phyloP scores from a whole-genome alignment of 495 filamentous ascomycete species.

The Umbilicaria muhlenbergii region DNA sequence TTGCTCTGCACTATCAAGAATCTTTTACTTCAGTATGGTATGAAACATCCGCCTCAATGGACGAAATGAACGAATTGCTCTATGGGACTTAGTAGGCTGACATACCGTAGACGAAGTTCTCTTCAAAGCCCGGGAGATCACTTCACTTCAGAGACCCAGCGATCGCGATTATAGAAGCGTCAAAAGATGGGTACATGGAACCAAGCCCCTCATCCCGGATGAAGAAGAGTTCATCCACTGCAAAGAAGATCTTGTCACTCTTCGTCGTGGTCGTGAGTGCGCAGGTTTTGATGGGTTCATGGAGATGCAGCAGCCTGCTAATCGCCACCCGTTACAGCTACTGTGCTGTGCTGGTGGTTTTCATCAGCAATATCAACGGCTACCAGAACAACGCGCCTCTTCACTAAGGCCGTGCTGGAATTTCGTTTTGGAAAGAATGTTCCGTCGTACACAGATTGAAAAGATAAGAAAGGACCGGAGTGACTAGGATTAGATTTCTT shows the following conservation, averaged over 20 bases:
- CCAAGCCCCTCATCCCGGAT: conserved; percentile 13
- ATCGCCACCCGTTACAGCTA: conserved; percentile 8
- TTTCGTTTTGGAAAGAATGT: no score
- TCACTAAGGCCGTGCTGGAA: no score
- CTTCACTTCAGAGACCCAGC: conserved; percentile 18
- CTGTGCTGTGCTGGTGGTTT: conserved; percentile 16
- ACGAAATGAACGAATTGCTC: neutral
- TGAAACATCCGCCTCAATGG: no score
- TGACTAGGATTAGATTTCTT: no score
- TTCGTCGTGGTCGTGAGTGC: conserved; percentile 22
- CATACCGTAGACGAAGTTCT: conserved; percentile 17
- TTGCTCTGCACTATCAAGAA: no score
- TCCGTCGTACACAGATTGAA: no score
- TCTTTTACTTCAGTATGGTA: no score
- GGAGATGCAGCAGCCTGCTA: conserved; percentile 7
- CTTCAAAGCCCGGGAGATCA: conserved; percentile 19
- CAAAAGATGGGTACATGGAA: conserved; percentile 18
- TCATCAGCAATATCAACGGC: conserved; percentile 13
- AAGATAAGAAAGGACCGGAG: no score
- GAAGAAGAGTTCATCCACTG: conserved; percentile 19
- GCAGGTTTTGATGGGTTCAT: conserved; percentile 23
- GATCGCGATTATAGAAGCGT: conserved; percentile 22
- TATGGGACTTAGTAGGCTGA: neutral
- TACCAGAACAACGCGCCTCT: no score
- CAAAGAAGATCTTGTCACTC: conserved; percentile 26